Base-by-base conservation (phyloP, 306 rosid genomes). In the Quercus wislizeni region DNA sequence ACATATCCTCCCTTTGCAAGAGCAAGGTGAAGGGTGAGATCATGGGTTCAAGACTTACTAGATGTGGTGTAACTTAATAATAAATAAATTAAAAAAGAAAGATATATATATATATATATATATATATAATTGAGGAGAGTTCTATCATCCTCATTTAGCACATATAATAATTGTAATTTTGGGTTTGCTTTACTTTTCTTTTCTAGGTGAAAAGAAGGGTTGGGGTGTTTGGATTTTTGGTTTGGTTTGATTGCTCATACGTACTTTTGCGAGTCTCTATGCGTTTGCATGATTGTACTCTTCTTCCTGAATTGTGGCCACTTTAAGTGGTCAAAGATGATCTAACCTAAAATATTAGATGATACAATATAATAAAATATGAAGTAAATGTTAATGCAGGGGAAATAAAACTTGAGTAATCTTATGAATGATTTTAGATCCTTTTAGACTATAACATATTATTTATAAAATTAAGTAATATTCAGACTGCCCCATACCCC, bases 31-130 rank as follows among this genome's bases (percentile, higher is more conserved):
- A 12, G 54, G 17, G 15, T 12, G 54, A 49, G 54, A 17, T 49
- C 15, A 49, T 49, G 54, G 1, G 17, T 49, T 13, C 54, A 10
- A 49, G 54, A 49, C 14, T 5, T 13, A 12, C 17, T 38, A 13
- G 17, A 12, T 49, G 0, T 13, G 54, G 54, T 49, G 13, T 49
- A 49, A 12, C 54, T 49, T 49, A 10, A 1, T 13, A 49, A 49
- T 12, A 49, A 49, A 49, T 7, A 38, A 38, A 38, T 38, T 38
- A 7, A 8, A 35, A 35, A 35, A 7, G 1, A 6, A 38, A 38
- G 0, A 38, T 0, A 38, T 0, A 38, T 0, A 38, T 0, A 38
- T 1, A 35, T 5, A 33, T 5, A 33, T 33, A 31, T 4, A 28
- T 28, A 28, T 0, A 28, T 3, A 28, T 0, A 6, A 35, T 35